Evolutionary conservation across 768 basidiomycete species (phyloP), one percentile per base, ranked within the genome.

Genomic region (Auriculariales sp.): DNA sequence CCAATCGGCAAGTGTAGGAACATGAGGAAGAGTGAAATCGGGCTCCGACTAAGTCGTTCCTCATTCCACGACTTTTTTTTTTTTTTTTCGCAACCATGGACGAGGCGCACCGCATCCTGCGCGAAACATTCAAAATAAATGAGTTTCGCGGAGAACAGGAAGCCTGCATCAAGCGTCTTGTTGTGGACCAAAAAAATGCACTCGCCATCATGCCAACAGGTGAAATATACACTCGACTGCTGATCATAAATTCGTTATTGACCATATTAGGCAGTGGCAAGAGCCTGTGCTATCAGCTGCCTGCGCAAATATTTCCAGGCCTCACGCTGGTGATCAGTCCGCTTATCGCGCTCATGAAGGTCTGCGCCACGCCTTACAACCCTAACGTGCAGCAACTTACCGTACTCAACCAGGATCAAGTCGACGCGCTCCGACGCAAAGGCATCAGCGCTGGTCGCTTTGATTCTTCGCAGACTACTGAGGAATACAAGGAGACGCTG

Each of bases 151-250:
- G 68, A 10, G 60, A 65, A 19, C 71, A 72, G 50, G 66, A 63
- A 51, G 56, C 58, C 51, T 69, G 68, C 25, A 64, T 73, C 25
- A 53, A 59, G 7, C 61, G 67, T 3, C 57, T 73, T 1, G 28
- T 73, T 1, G 68, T 65, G 17, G 58, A 69, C 2, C 62, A 67
- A 28, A 61, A 69, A 19, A 71, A 69, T 48, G 65, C 68, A 0
- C 64, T 73, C 1, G 70, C 68, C 3, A 52, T 71, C 5, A 68
- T 63, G 49, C 70, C 70, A 1, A 71, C 70, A 19, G 69, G 39
- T 44, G 69, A 53, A 65, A 57, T 29, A 49, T 52, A 15, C n/a
- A 17, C 15, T 2, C n/a, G n/a, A n/a, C 1, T 45, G 12, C 27
- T n/a, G 6, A 29, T 34, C n/a, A 33, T 14, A 45, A 25, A 12